phyloP scores from a whole-genome alignment of 305 asterid genomes.

The Vinca major region DNA sequence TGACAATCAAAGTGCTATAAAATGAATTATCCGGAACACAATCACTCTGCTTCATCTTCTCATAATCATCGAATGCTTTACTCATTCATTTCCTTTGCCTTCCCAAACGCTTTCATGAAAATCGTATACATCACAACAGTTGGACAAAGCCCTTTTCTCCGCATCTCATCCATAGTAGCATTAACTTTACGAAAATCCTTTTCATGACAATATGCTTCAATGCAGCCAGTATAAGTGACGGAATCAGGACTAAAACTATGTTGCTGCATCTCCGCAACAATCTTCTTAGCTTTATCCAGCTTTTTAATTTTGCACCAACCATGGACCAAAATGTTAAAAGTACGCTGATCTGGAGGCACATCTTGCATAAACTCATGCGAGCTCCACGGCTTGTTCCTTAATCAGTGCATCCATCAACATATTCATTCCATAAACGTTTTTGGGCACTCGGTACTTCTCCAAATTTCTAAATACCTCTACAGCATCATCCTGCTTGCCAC shows the following conservation, averaged over 20 bases:
- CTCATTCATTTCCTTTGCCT: conserved; percentile 48
- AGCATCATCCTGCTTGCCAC: conserved; percentile 54
- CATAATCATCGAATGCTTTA: conserved; percentile 56
- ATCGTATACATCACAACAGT: conserved; percentile 59
- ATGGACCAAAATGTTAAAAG: conserved; percentile 60
- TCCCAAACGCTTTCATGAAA: conserved; percentile 46
- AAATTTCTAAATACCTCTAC: conserved; percentile 36
- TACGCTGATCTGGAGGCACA: conserved; percentile 38
- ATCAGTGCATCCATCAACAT: conserved; percentile 47
- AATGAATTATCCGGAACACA: conserved; percentile 56
- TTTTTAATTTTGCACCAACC: conserved; percentile 80
- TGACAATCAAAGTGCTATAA: conserved; percentile 40
- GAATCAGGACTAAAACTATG: conserved; percentile 46
- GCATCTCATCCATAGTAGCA: conserved; percentile 50
- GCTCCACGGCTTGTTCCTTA: conserved; percentile 66
- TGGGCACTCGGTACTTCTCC: conserved; percentile 37
- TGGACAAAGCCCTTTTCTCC: conserved; percentile 42
- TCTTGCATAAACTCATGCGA: conserved; percentile 44
- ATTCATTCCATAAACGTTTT: conserved; percentile 39
- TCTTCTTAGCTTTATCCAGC: conserved; percentile 48
- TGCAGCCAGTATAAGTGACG: conserved; percentile 50
- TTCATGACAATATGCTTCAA: conserved; percentile 63
- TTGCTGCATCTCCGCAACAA: conserved; percentile 46
- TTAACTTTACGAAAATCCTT: conserved; percentile 69
- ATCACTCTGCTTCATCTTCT: conserved; percentile 50